Evolutionary conservation across 176 grass and related monocot species (phyloP), one percentile per base, ranked within the genome.

Genomic region (Triticum urartu): DNA sequence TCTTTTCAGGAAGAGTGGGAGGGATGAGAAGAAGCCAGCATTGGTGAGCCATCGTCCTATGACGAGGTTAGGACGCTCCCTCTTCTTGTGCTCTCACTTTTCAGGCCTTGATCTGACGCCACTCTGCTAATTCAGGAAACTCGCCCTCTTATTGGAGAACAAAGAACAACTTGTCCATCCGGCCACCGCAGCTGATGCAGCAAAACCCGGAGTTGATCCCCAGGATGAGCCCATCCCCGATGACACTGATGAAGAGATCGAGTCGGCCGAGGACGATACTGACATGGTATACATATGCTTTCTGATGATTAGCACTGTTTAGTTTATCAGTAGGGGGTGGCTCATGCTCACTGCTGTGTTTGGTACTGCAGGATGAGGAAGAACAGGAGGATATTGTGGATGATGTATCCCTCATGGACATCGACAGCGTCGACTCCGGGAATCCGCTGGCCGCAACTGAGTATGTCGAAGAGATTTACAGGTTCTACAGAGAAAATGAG

Each of bases 391-490:
- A 94, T 40, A 79, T 79, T 59, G 87, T 18, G 77, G 89, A 91
- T 17, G 36, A 89, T 48, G 86, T 88, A 64, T 54, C 12, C 8
- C 15, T 88, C 61, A 79, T 87, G 81, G 94, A 99, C 32, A 99
- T 99, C 21, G 97, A 96, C 71, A 45, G 85, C 2, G 66, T 60
- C 9, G 94, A 98, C 73, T 79, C 48, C 0, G 82, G 87, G 42
- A 87, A 98, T 60, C 97, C 94, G 9, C 90, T 96, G 72, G 88
- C 88, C 8, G 92, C 65, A 32, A 82, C 73, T 13, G 94, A 96
- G 50, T 99, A 99, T 20, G 94, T 96, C 33, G 82, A 96, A 24
- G 94, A 92, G 32, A 86, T 95, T 42, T 95, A 92, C 82, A 90
- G 45, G 9, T 90, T 91, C 74, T 96, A 99, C 77, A 78, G 80